phyloP scores from a whole-genome alignment of 768 basidiomycete species.

The Boletus sp. region DNA sequence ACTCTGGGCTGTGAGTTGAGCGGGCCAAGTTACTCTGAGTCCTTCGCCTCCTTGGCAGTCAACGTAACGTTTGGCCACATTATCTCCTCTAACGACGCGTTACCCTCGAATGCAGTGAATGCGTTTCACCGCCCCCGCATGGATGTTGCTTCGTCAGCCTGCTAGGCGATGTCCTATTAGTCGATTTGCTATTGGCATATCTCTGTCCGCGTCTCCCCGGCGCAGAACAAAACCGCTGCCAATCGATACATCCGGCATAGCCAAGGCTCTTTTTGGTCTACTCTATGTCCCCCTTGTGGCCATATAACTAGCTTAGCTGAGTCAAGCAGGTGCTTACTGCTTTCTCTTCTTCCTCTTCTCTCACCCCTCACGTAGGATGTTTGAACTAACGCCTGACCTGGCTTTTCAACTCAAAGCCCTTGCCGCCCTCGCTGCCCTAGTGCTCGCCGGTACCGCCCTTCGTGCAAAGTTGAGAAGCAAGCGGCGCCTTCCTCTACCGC shows the following conservation, averaged over 20 bases:
- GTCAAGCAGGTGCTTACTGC: no score
- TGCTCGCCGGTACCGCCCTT: conserved; percentile 13
- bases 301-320: conserved; percentile 14
- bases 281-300: neutral
- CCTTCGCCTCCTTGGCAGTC: no score
- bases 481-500: conserved; percentile 26
- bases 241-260: neutral
- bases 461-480: conserved; percentile 6
- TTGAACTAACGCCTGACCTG: conserved; percentile 2
- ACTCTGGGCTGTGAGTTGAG: no score
- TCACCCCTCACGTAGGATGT: conserved; percentile 4
- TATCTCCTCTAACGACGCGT: no score
- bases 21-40: no score
- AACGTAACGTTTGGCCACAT: no score
- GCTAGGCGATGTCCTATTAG: no score
- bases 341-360: neutral
- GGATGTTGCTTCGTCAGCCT: no score
- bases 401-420: conserved; percentile 16
- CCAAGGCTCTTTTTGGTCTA: neutral
- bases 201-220: no score
- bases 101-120: no score
- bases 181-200: no score
- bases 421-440: conserved; percentile 16
- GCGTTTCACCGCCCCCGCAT: no score
- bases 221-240: neutral